Evolutionary conservation across 2,329 filamentous ascomycete genomes (phyloP).

Genomic region (Zymoseptoria tritici): DNA sequence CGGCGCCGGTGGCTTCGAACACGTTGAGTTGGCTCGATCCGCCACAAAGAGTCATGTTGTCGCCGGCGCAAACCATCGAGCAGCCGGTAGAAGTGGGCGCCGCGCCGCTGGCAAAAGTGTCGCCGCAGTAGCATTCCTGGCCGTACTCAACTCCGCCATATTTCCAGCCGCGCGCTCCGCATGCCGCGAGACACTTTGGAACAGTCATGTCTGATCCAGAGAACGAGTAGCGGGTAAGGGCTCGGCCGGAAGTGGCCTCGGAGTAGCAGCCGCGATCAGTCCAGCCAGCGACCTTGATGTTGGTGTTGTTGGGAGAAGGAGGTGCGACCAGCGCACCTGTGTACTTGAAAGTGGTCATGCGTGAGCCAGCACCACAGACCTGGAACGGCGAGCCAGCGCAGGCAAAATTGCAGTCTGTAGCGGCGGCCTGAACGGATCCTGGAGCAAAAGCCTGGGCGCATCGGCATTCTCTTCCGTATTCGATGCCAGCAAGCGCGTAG

Average conservation of each 20-base stretch:
- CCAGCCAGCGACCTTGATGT: not conserved
- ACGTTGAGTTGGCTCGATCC: constrained; percentile 10
- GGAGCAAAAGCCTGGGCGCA: constrained; percentile 11
- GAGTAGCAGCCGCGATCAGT: not conserved
- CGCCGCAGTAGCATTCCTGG: constrained; percentile 17
- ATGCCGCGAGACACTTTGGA: constrained; percentile 33
- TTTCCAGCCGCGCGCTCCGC: constrained; percentile 11
- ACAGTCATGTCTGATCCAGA: constrained; percentile 32
- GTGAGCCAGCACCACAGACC: constrained; percentile 20
- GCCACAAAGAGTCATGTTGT: constrained; percentile 21
- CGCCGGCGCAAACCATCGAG: constrained; percentile 22
- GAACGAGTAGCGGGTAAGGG: constrained; percentile 20
- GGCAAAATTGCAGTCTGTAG: constrained; percentile 18
- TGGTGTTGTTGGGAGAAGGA: not conserved
- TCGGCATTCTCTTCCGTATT: constrained; percentile 25
- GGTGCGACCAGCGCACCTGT: not conserved
- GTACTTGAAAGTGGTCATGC: constrained; percentile 6
- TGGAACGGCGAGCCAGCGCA: constrained; percentile 21
- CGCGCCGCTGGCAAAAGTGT: constrained; percentile 5
- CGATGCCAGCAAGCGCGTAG: constrained; percentile 29
- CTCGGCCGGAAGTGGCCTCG: constrained; percentile 16
- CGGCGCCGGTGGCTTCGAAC: not conserved
- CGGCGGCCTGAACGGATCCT: constrained; percentile 1
- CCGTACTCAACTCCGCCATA: constrained; percentile 33
- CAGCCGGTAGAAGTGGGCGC: constrained; percentile 12